These are phyloP conservation scores for Paraglomus occultum DNA, from an alignment of 192 early-diverging fungal species.

Conservation along the genomic window DNA sequence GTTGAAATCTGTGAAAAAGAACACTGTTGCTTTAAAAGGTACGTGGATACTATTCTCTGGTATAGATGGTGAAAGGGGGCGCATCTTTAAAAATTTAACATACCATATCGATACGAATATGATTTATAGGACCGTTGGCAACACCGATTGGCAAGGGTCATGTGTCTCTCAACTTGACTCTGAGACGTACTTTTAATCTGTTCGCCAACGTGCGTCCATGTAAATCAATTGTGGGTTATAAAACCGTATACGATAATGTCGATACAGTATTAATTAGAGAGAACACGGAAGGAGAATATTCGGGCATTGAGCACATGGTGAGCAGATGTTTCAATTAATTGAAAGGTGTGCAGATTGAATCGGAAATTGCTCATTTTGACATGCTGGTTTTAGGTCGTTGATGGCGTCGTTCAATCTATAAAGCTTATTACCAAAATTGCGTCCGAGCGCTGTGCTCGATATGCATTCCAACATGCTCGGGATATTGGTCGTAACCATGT, in stretches of 20 bases:
- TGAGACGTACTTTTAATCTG: conserved; percentile 94
- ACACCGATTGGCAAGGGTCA: conserved; percentile 99
- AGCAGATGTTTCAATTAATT: neutral
- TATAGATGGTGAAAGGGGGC: too few species aligned
- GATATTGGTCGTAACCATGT: conserved; percentile 88
- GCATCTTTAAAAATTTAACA: too few species aligned
- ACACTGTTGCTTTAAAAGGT: conserved; percentile 95
- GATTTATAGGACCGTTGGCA: conserved; percentile 70
- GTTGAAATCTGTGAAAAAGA: conserved; percentile 85
- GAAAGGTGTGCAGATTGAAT: too few species aligned
- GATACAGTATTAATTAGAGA: conserved; percentile 98
- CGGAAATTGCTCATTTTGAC: conserved; percentile 25
- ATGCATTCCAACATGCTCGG: conserved; percentile 93
- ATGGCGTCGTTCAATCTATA: conserved; percentile 98
- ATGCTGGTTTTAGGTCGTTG: conserved; percentile 62
- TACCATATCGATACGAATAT: too few species aligned
- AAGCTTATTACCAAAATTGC: conserved; percentile 98
- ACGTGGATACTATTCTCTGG: conserved; percentile 1
- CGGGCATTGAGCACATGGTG: conserved; percentile 94
- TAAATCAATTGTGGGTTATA: conserved; percentile 94
- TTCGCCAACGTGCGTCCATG: conserved; percentile 99
- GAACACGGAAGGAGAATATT: conserved; percentile 99
- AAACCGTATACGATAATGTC: conserved; percentile 94
- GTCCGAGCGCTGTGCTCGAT: conserved; percentile 85
- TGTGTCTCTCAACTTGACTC: conserved; percentile 89